A percentile compares a stretch with the other conserved stretches of the same genome.
Conservation (phyloP, 768 basidiomycete species). For the Trametes sanguinea region DNA sequence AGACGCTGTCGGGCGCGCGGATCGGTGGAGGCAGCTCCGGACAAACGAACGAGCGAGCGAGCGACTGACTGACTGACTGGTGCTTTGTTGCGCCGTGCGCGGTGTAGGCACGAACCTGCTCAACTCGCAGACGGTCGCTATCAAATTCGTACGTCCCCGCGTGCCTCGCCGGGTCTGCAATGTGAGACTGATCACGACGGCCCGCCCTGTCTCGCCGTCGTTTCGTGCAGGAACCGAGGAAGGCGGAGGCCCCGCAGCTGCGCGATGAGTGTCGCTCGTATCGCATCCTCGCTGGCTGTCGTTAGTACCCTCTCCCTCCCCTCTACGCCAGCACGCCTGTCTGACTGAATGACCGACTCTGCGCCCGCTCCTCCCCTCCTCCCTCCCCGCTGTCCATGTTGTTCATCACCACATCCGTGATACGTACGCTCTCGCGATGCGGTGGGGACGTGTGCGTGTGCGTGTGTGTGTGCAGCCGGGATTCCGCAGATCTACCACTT, state of each 20-base stretch:
- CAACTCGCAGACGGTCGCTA: conserved; percentile 98
- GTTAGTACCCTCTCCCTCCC: conserved; percentile 43
- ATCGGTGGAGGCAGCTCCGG: too few species aligned
- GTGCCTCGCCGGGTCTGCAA: conserved; percentile 3
- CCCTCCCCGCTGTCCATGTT: not conserved
- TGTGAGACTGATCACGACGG: not conserved
- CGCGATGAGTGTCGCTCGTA: conserved; percentile 99
- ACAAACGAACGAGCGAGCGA: too few species aligned
- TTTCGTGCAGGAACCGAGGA: conserved; percentile 72
- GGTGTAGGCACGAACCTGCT: conserved; percentile 88
- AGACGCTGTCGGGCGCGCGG: not conserved
- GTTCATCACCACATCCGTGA: not conserved
- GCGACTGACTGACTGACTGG: not conserved
- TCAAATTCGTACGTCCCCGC: conserved; percentile 90
- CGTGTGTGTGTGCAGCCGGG: conserved; percentile 57
- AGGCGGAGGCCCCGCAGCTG: conserved; percentile 96
- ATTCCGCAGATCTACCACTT: conserved; percentile 99
- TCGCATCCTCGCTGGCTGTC: conserved; percentile 85
- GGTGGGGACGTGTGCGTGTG: too few species aligned
- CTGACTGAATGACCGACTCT: not conserved
- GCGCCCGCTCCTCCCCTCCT: not conserved
- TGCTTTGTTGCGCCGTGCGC: not conserved
- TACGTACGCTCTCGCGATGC: not conserved
- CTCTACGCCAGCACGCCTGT: not conserved
- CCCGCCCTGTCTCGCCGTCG: not conserved